Base-by-base conservation (phyloP, 805 yeast genomes). In the Pichia kluyveri region DNA sequence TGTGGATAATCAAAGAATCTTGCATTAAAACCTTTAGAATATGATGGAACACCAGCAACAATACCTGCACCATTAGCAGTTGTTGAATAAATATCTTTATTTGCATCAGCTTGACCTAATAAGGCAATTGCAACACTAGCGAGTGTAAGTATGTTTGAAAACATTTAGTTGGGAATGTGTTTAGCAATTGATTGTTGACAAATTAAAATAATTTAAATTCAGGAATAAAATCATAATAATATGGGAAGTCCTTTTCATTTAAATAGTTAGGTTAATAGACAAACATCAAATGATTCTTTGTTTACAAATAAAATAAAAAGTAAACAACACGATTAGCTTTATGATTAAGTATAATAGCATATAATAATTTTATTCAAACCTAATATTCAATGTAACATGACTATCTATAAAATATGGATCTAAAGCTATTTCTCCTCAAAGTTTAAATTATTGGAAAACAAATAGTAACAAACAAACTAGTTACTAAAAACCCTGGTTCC, bases 51-150 rank as follows among this genome's bases (percentile, higher is more conserved):
- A 32, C 41, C 42, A 10, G 49, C 49, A 30, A 19, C 19, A 28
- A 23, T n/a, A 47, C 46, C 50, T 8, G 34, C 39, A 28, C 42
- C 50, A 18, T 46, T 19, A 3, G 49, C 45, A 8, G 49, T 46
- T 18, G 45, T 18, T 3, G 32, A 12, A 18, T 18, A 12, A 28
- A 37, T 30, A 18, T 46, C 15, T 36, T 41, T 41, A 0, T 38
- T n/a, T 7, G 50, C 50, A 6, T 42, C 23, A 9, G 41, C 17
- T 7, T 18, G n/a, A 12, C 17, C n/a, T 12, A 38, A 23, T 12
- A 34, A 28, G 11, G 44, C 43, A 11, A 47, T 28, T 14, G 36
- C 40, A 34, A 43, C 30, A 5, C 43, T 26, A 43, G 39, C 42
- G 42, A 42, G 36, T 37, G 49, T 41, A 42, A 42, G 18, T 34